Percentiles rank a stretch among this genome's conserved stretches.
Conservation (phyloP, 2,329 filamentous ascomycete species). For the Aspergillus quadrilineatus region DNA sequence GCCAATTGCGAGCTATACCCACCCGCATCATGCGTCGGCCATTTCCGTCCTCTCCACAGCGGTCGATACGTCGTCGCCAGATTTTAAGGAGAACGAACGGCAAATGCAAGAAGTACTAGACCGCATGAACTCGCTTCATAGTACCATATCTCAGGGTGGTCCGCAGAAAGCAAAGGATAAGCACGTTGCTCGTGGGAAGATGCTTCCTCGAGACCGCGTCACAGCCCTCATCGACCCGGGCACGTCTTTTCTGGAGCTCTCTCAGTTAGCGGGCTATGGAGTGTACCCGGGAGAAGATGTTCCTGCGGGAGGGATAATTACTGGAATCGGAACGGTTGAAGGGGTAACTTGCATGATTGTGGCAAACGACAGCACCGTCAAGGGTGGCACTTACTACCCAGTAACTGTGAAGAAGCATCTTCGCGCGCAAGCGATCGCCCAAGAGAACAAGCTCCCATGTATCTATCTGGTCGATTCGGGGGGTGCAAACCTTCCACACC, state of each 20-base stretch:
- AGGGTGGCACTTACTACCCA: conserved; percentile 94
- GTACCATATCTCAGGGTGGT: conserved; percentile 72
- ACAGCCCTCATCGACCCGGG: conserved; percentile 85
- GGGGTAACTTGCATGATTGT: conserved; percentile 91
- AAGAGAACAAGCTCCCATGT: conserved; percentile 79
- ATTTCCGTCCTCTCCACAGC: conserved; percentile 75
- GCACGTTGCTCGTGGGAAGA: conserved; percentile 84
- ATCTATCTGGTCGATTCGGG: conserved; percentile 97
- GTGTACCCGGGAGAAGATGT: conserved; percentile 86
- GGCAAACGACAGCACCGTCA: conserved; percentile 95
- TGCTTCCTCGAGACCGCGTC: conserved; percentile 87
- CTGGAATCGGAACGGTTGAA: conserved; percentile 84
- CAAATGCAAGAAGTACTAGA: conserved; percentile 74
- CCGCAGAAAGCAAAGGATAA: conserved; percentile 80
- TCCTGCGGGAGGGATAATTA: conserved; percentile 86
- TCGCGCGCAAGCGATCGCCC: conserved; percentile 83
- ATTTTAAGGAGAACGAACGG: conserved; percentile 76
- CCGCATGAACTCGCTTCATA: conserved; percentile 68
- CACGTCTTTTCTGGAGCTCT: conserved; percentile 89
- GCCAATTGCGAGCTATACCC: conserved; percentile 71
- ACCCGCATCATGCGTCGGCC: conserved; percentile 76
- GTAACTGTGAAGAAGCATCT: conserved; percentile 98
- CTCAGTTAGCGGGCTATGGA: conserved; percentile 80
- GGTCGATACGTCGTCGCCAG: conserved; percentile 73
- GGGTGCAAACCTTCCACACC: conserved; percentile 90